Base-by-base conservation (phyloP, 805 yeast species). In the Hanseniaspora meyeri region DNA sequence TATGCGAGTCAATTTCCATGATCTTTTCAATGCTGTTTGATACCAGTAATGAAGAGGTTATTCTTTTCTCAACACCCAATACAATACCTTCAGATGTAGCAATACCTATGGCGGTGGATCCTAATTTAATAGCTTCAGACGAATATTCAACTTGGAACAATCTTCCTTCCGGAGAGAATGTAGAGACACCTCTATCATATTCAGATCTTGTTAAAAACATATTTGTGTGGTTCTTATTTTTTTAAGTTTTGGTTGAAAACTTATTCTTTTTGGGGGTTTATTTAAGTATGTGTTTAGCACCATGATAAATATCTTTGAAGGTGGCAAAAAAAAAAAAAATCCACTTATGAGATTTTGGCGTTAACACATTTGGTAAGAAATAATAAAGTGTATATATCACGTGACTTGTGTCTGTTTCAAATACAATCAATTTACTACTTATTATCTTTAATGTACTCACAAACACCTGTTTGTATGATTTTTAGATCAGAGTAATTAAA, bases 171-270 rank as follows among this genome's bases (percentile, higher is more conserved):
- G 99, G 99, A 1, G 97, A 90, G 70, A 95, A 93, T 9, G 99
- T 95, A 66, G 95, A 85, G 51, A 93, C 98, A 61, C 98, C 99
- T 71, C 99, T 85, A 69, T 93, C 99, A 71, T 93, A 93, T 76
- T 93, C 99, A 73, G 95, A 86, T 83, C 99, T 85, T n/a, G 99
- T 93, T 63, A 93, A 79, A 73, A 93, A 93, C 99, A 93, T 93
- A 54, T 57, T 60, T 24, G 3, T 5, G 27, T 24, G 27, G 27
- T 24, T 24, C 27, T 24, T 24, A 24, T 24, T 24, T 24, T 24
- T 3, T 24, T 4, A 24, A 5, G 45, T 24, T 42, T 43, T 10
- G 2, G 36, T 1, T 24, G 3, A 16, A 1, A 12, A 17, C 29
- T 29, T 11, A 10, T 39, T 12, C 24, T 8, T n/a, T 16, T 19